phyloP scores from a whole-genome alignment of 148 eudicot genomes.

The Rhododendron simsii region DNA sequence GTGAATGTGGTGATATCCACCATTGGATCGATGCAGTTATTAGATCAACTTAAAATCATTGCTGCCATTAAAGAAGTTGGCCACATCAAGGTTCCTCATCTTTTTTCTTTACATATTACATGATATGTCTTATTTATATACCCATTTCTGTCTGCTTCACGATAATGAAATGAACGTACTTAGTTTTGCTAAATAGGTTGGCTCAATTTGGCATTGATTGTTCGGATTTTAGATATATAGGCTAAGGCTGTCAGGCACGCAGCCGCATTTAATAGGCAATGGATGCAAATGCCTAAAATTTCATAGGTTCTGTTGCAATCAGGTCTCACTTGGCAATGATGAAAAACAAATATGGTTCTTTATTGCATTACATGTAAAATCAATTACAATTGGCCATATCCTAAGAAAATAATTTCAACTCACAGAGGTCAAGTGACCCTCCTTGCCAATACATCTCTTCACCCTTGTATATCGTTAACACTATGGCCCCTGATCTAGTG shows the following conservation, averaged over 20 bases:
- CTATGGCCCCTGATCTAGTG: background rate
- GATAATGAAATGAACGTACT: background rate
- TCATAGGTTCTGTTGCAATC: background rate
- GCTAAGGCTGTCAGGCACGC: background rate
- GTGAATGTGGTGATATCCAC: constrained; percentile 29
- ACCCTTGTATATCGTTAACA: background rate
- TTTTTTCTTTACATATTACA: background rate
- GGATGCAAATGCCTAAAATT: background rate
- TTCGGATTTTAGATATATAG: background rate
- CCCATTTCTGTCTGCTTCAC: background rate
- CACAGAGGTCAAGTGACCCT: background rate
- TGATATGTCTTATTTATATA: background rate
- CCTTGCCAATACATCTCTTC: background rate
- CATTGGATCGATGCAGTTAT: constrained; percentile 5
- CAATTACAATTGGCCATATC: background rate
- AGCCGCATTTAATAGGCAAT: background rate
- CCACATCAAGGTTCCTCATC: constrained; percentile 14
- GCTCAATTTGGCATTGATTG: background rate
- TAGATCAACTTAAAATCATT: constrained; percentile 23
- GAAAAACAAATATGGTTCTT: background rate
- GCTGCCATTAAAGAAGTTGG: constrained; percentile 29
- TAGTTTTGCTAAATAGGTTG: background rate
- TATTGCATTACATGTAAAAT: background rate
- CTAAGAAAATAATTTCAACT: background rate
- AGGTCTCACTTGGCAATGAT: background rate